These are phyloP conservation scores for Sporisorium exsertum DNA, from an alignment of 1,284 basidiomycete genomes.

Conservation along the genomic window DNA sequence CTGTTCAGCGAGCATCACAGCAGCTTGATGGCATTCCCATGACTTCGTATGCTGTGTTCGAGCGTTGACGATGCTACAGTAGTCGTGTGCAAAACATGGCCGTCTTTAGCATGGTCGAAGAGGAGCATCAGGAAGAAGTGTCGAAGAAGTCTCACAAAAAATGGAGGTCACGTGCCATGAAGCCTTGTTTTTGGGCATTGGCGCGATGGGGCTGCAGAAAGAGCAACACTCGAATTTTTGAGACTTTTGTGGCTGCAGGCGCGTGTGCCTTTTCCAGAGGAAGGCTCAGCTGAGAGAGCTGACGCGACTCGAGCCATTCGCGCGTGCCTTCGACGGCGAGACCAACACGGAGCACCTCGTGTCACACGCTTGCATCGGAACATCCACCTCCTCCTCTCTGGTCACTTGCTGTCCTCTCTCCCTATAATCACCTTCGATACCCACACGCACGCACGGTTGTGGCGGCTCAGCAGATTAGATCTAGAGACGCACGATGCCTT, in stretches of 20 bases:
- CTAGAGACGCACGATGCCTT: constrained; percentile 27
- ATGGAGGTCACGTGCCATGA: constrained; percentile 28
- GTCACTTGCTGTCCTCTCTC: not conserved
- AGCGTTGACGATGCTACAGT: not conserved
- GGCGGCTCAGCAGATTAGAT: not conserved
- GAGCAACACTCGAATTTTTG: constrained; percentile 33
- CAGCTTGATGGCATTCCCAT: too few relatives aligned
- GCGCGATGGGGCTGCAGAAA: constrained; percentile 9
- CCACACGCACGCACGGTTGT: not conserved
- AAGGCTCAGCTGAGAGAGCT: not conserved
- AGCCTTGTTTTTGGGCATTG: not conserved
- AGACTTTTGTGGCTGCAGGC: not conserved
- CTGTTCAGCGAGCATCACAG: not conserved
- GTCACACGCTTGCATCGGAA: not conserved
- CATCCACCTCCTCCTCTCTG: constrained; percentile 4
- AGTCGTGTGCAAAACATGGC: not conserved
- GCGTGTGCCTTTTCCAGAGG: constrained; percentile 10
- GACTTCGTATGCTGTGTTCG: not conserved
- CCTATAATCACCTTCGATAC: constrained; percentile 4
- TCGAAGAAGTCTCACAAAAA: constrained; percentile 3
- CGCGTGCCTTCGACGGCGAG: constrained; percentile 14
- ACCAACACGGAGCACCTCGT: constrained; percentile 32
- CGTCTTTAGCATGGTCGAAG: not conserved
- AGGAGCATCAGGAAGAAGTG: not conserved
- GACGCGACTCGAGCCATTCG: constrained; percentile 27